phyloP scores from a whole-genome alignment of 2,329 filamentous ascomycete species.

The Catunica adiposa region DNA sequence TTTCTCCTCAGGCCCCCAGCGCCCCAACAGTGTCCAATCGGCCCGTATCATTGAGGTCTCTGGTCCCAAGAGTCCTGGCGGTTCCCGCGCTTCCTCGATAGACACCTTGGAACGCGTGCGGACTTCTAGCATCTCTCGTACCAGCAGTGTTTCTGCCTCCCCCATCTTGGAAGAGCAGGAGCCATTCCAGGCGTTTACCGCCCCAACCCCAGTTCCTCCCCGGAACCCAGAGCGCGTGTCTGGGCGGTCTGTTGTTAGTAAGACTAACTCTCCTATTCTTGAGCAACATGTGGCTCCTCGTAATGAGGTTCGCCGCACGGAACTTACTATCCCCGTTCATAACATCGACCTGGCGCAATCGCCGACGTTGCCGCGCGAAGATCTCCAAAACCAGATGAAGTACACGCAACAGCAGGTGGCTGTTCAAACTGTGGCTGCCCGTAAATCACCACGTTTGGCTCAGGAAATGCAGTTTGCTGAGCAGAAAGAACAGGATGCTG shows the following conservation, averaged over 20 bases:
- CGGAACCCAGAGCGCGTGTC: conserved; percentile 7
- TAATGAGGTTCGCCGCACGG: conserved; percentile 6
- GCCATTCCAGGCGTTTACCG: conserved; percentile 19
- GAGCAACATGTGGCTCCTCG: not conserved
- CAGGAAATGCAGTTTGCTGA: not conserved
- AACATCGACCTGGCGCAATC: conserved; percentile 9
- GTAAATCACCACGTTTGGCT: conserved; percentile 3
- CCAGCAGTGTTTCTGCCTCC: conserved; percentile 14
- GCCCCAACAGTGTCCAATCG: conserved; percentile 35
- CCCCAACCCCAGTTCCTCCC: conserved; percentile 2
- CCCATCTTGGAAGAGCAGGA: conserved; percentile 30
- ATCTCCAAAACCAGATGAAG: conserved; percentile 7
- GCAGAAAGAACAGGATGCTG: not conserved
- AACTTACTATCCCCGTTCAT: conserved; percentile 2
- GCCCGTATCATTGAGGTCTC: conserved; percentile 42
- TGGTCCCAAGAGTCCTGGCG: conserved; percentile 32
- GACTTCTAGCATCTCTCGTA: conserved; percentile 25
- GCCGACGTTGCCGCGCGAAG: conserved; percentile 11
- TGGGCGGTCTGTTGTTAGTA: not conserved
- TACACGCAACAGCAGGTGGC: conserved; percentile 1
- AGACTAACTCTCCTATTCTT: not conserved
- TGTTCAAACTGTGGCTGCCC: not conserved
- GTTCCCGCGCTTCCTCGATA: conserved; percentile 32
- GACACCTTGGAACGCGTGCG: conserved; percentile 29
- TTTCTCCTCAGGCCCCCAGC: conserved; percentile 22